Conservation (phyloP, 176 grass and related monocot species). For the Ensete glaucum region DNA sequence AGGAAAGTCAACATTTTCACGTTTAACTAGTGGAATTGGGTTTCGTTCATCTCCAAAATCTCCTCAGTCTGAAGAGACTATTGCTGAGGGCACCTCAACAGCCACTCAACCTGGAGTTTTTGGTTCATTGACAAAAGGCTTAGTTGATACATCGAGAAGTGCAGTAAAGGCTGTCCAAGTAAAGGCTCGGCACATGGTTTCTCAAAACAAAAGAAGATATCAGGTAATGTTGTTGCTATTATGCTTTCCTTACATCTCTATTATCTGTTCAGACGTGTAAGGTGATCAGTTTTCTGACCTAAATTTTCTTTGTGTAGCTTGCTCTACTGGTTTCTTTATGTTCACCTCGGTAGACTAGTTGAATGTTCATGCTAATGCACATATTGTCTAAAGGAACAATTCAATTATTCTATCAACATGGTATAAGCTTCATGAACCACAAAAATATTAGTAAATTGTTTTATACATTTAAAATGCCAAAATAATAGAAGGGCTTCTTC, state of each 20-base stretch:
- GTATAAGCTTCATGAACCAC: too few species aligned
- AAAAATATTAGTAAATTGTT: too few species aligned
- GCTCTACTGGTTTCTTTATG: neutral
- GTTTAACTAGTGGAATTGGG: slow-evolving; percentile 70
- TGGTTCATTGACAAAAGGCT: slow-evolving; percentile 79
- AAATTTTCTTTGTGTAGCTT: neutral
- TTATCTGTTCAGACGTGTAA: neutral
- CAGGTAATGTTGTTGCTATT: slow-evolving; percentile 43
- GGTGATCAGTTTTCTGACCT: neutral
- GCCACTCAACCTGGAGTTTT: slow-evolving; percentile 62
- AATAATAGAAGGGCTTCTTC: too few species aligned
- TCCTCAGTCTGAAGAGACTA: slow-evolving; percentile 35
- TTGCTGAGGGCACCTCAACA: slow-evolving; percentile 41
- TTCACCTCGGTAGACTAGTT: neutral
- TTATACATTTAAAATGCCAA: too few species aligned
- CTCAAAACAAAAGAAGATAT: slow-evolving; percentile 96
- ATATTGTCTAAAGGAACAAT: too few species aligned
- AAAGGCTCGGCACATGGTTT: slow-evolving; percentile 92
- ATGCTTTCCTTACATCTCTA: neutral
- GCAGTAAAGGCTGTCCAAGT: slow-evolving; percentile 98
- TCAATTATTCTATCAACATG: too few species aligned
- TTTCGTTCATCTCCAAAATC: slow-evolving; percentile 65
- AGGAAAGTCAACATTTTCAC: slow-evolving; percentile 73
- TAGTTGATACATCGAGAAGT: slow-evolving; percentile 88
- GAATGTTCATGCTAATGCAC: too few species aligned